A percentile compares a stretch with the other conserved stretches of the same genome.
These are phyloP conservation scores for Epichloe baconii DNA, from an alignment of 2,329 filamentous ascomycete genomes.

Conservation along the genomic window DNA sequence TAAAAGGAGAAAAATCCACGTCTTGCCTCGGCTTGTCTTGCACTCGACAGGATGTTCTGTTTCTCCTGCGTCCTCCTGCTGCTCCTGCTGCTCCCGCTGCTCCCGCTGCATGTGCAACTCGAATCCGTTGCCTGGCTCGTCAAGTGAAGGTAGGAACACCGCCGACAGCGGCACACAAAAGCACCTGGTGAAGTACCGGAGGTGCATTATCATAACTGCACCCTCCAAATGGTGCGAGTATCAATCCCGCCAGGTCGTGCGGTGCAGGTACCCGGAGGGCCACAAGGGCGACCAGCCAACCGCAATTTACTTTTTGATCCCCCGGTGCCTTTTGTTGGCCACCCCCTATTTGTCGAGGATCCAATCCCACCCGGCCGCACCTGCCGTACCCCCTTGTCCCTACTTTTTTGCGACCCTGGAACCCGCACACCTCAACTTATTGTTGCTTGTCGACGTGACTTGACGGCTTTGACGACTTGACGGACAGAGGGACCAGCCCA, in stretches of 20 bases:
- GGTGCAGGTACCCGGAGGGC: not conserved
- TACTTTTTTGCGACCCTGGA: slow-evolving; percentile 1
- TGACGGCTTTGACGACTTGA: not conserved
- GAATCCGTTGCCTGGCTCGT: too few relatives aligned
- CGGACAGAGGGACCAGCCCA: not conserved
- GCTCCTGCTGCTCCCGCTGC: too few relatives aligned
- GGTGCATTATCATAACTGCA: too few relatives aligned
- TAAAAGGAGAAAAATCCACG: too few relatives aligned
- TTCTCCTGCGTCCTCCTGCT: too few relatives aligned
- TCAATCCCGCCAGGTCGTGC: not conserved
- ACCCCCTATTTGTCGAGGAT: not conserved
- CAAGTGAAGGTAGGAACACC: too few relatives aligned
- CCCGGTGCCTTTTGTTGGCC: not conserved
- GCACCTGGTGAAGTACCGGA: too few relatives aligned
- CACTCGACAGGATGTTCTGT: too few relatives aligned
- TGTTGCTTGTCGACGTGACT: not conserved
- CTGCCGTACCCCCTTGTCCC: not conserved
- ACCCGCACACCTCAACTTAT: not conserved
- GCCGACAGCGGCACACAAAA: too few relatives aligned
- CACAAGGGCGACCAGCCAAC: not conserved
- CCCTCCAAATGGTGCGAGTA: not conserved
- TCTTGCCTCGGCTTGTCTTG: too few relatives aligned
- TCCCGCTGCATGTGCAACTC: too few relatives aligned
- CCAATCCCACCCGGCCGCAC: not conserved
- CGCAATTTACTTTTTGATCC: slow-evolving; percentile 1